Base-by-base conservation (phyloP, 148 eudicot genomes). In the Nepenthes gracilis region DNA sequence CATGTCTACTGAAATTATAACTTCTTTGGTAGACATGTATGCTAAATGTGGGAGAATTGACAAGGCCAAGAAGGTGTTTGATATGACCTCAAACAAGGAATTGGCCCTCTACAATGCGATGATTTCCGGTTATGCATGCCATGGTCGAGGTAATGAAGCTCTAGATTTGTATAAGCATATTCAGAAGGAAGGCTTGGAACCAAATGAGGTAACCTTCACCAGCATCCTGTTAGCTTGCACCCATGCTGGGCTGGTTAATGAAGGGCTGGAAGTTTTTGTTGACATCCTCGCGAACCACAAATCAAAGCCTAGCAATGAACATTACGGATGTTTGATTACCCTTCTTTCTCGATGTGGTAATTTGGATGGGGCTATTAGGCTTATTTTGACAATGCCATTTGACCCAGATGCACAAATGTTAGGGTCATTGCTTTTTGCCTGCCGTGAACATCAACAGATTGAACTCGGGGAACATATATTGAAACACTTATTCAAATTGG, bases 21-120 rank as follows among this genome's bases (percentile, higher is more conserved):
- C 88, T 65, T 75, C 84, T 61, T 73, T 83, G 63, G 78, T 72
- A 14, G 71, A 83, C 60, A 80, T 83, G 84, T 83, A 80, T 73
- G 76, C 75, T 9, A 77, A 78, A 52, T 83, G 87, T 52, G 84
- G 87, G 67, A 75, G 71, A 52, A 51, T 75, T 65, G 52, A 60
- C 61, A 36, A 65, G 47, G 76, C 84, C 14, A 56, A 61, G 57
- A 65, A n/a, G 35, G 71, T 80, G 11, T 77, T 73, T 68, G 37
- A 71, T 64, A 43, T 65, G 71, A 72, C 58, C 56, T 43, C 15
- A 49, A 43, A 55, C 35, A 77, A 77, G 59, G 60, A 40, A 8
- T 40, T 40, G 45, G 45, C 45, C 45, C 8, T 40, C 6, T 40
- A 40, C 45, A 40, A 40, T 40, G 45, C 45, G 8, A 40, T 40